Evolutionary conservation across 108 stramenopile species (phyloP).

Genomic region (Conticribra guillardii): DNA sequence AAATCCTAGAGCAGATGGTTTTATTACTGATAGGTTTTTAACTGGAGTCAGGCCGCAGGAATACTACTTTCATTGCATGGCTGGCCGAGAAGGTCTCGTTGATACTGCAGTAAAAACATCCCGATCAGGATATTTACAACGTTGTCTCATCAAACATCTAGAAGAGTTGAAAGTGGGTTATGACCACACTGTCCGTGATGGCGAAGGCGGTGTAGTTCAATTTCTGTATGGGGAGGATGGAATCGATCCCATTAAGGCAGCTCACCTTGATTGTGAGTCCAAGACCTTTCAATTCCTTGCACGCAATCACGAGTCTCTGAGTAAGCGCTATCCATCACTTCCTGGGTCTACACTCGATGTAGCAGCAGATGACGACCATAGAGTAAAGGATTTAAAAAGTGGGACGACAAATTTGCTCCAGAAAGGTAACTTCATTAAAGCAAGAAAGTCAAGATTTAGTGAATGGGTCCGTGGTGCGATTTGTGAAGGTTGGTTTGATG

Average conservation of each 20-base stretch:
- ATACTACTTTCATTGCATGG: conserved; percentile 99
- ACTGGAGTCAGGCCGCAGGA: conserved; percentile 98
- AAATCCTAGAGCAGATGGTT: conserved; percentile 98
- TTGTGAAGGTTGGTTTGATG: conserved; percentile 86
- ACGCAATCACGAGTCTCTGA: conserved; percentile 82
- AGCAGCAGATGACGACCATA: conserved; percentile 60
- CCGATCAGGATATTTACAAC: conserved; percentile 98
- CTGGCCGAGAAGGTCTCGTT: conserved; percentile 96
- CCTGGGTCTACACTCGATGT: conserved; percentile 63
- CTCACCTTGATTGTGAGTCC: conserved; percentile 85
- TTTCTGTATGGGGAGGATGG: conserved; percentile 99
- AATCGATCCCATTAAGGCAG: conserved; percentile 91
- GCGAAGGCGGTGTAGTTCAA: conserved; percentile 97
- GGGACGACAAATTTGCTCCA: conserved; percentile 19
- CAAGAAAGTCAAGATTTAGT: conserved; percentile 67
- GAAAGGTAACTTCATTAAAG: conserved; percentile 71
- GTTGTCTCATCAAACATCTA: conserved; percentile 98
- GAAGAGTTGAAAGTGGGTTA: conserved; percentile 96
- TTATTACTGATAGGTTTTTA: conserved; percentile 97
- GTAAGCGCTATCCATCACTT: conserved; percentile 57
- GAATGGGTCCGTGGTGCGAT: conserved; percentile 80
- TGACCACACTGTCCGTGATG: conserved; percentile 98
- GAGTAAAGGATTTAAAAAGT: conserved; percentile 41
- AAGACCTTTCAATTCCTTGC: conserved; percentile 89
- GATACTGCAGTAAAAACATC: conserved; percentile 99